phyloP scores from a whole-genome alignment of 352 stramenopile species.

The Phytophthora ohioensis region DNA sequence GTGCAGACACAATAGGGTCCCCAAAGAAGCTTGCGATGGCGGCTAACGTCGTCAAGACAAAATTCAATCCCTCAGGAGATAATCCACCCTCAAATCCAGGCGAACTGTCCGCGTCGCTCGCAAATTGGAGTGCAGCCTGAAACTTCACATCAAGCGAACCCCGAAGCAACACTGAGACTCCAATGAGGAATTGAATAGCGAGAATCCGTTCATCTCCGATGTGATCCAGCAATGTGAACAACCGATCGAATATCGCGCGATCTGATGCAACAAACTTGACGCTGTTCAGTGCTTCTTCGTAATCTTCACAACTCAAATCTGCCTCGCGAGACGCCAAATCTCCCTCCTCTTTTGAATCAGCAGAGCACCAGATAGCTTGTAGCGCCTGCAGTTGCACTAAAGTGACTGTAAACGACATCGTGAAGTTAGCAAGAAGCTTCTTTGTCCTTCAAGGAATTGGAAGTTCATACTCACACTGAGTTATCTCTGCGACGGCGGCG shows the following conservation, averaged over 20 bases:
- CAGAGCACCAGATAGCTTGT: conserved; percentile 31
- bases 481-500: conserved; percentile 63
- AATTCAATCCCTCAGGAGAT: conserved; percentile 45
- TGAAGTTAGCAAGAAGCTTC: neutral
- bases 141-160: conserved; percentile 54
- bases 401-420: conserved; percentile 38
- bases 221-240: conserved; percentile 72
- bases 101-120: conserved; percentile 7
- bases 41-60: conserved; percentile 56
- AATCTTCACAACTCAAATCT: conserved; percentile 47
- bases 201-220: conserved; percentile 64
- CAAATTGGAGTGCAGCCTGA: conserved; percentile 45
- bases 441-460: neutral
- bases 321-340: conserved; percentile 30
- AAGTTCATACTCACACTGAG: conserved; percentile 48
- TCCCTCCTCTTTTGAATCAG: neutral
- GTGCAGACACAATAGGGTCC: conserved; percentile 50
- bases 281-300: conserved; percentile 51
- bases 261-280: conserved; percentile 56
- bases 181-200: conserved; percentile 56
- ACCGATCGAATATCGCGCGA: conserved; percentile 55
- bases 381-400: conserved; percentile 48
- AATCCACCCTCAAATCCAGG: conserved; percentile 2
- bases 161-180: conserved; percentile 48
- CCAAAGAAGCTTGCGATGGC: conserved; percentile 65